Conservation (phyloP, 2,329 filamentous ascomycete genomes). For the Aaosphaeria pasadenensis region DNA sequence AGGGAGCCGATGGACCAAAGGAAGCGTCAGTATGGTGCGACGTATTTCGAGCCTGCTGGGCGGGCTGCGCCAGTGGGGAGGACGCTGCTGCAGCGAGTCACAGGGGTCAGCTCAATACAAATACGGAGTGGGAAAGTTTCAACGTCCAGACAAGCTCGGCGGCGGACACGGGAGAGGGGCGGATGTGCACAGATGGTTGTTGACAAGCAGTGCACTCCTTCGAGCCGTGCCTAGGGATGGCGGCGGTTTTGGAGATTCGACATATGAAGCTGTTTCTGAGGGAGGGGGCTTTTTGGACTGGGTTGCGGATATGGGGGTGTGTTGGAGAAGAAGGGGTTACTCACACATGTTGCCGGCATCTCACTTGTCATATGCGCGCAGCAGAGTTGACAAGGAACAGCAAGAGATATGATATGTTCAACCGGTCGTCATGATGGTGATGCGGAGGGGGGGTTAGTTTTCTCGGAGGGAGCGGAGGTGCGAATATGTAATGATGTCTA, state of each 20-base stretch:
- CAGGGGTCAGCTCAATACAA: constrained; percentile 30
- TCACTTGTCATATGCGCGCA: constrained; percentile 30
- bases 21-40: constrained; percentile 35
- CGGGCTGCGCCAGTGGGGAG: constrained; percentile 37
- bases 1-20: constrained; percentile 20
- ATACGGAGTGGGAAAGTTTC: constrained; percentile 7
- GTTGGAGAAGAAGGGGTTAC: constrained; percentile 10
- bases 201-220: not conserved
- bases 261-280: constrained; percentile 1
- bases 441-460: not conserved
- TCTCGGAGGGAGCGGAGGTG: not conserved
- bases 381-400: constrained; percentile 14
- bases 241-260: constrained; percentile 9
- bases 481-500: not conserved
- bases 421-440: constrained; percentile 5
- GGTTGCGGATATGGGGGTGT: not conserved
- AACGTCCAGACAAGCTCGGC: not conserved
- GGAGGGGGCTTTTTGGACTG: not conserved
- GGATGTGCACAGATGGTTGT: not conserved
- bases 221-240: constrained; percentile 5
- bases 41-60: constrained; percentile 30
- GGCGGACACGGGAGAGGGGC: not conserved
- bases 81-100: constrained; percentile 33
- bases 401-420: constrained; percentile 12
- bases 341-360: constrained; percentile 38